Base-by-base conservation (phyloP, 768 basidiomycete genomes). In the Boletales sp. region DNA sequence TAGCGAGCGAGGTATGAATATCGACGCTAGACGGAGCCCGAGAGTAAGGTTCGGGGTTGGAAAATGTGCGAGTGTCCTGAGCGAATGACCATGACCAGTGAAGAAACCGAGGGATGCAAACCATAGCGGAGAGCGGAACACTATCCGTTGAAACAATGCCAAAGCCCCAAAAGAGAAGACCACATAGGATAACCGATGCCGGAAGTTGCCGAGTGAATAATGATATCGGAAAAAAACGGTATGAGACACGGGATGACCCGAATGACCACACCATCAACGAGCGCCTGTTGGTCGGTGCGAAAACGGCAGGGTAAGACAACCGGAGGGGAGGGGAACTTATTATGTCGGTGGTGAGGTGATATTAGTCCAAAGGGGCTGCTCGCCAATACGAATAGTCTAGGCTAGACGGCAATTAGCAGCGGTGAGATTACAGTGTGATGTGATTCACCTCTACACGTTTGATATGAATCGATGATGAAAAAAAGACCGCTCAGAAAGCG, bases 1-100 rank as follows among this genome's bases (percentile, higher is more conserved):
- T 62, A 68, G 62, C 71, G 59, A 66, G 66, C 65, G 73, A 73
- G 70, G 71, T 68, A 77, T 74, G 72, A 76, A 76, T 76, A 72
- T 70, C 70, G 68, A 63, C 57, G 67, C 62, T 59, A 58, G 54
- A 54, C 49, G 57, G 57, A 28, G 45, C 70, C 71, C 66, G 63
- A 64, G 66, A 56, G 57, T 59, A 59, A 56, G 42, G 32, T 57
- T 57, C 61, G 55, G 59, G 57, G 18, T 38, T 45, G n/a, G 35
- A 43, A 50, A 46, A 54, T 57, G 48, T 30, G 61, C 51, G 65
- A 53, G 60, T 65, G 65, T 72, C 70, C 70, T 70, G 63, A 65
- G 57, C 71, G 70, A 68, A 61, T 49, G 56, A 69, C 70, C 73
- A 50, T 63, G 61, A 72, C 70, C 68, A 59, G 60, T 55, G 28